Evolutionary conservation across 768 basidiomycete genomes (phyloP).

Genomic region (Trametes cinnabarina): DNA sequence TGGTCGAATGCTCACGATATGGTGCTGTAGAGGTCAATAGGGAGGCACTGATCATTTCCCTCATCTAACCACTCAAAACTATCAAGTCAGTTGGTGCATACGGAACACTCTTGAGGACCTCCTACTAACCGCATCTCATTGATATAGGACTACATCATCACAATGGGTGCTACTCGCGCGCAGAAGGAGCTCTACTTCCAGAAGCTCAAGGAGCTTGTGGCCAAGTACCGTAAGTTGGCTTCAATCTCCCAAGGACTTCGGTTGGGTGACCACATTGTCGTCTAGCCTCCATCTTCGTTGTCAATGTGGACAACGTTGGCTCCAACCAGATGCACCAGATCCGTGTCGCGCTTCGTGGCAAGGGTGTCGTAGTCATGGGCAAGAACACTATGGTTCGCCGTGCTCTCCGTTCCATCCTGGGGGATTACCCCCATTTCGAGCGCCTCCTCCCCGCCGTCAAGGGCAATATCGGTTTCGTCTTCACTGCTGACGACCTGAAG

Average conservation of each 20-base stretch:
- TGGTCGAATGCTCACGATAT: conserved; percentile 3
- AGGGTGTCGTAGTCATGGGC: conserved; percentile 97
- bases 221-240: conserved; percentile 75
- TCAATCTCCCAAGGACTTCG: not conserved
- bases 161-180: conserved; percentile 90
- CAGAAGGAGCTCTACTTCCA: conserved; percentile 90
- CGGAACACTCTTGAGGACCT: not conserved
- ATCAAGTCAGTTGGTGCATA: not conserved
- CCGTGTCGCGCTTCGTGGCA: conserved; percentile 92
- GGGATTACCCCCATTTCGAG: conserved; percentile 92
- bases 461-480: conserved; percentile 99
- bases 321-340: conserved; percentile 99
- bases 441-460: conserved; percentile 92
- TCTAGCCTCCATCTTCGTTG: conserved; percentile 95
- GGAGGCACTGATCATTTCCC: conserved; percentile 63
- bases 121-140: not conserved
- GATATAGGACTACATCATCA: conserved; percentile 25
- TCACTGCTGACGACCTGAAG: conserved; percentile 89
- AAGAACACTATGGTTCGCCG: conserved; percentile 99
- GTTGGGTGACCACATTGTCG: not conserved
- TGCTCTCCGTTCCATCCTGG: conserved; percentile 86
- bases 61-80: conserved; percentile 4
- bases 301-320: conserved; percentile 99
- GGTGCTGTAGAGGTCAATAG: conserved; percentile 78
- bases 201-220: conserved; percentile 91